Evolutionary conservation across 495 filamentous ascomycete species (phyloP), one percentile per base, ranked within the genome.

Genomic region (Xylaria flabelliformis): DNA sequence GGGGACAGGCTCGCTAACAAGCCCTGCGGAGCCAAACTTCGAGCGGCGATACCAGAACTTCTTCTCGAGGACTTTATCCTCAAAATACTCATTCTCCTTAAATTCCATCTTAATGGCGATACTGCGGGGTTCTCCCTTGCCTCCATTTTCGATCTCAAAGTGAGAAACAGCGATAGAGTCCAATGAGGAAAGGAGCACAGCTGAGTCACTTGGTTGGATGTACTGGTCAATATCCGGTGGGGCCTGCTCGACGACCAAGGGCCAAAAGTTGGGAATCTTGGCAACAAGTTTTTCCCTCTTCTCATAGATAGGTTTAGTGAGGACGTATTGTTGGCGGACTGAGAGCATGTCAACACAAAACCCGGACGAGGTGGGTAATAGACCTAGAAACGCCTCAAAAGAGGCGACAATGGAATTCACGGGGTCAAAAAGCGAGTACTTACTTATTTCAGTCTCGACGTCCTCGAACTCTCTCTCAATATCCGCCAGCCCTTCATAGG

Each of bases 191-290:
- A 90, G 84, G 46, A 98, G 85, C 34, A 92, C 79, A 3, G 82
- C 85, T 15, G 91, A 90, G 83, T 98, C 95, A 39, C 86, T 85
- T 24, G 93, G 90, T 71, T 92, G 91, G 76, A 97, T 93, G 82
- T 88, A 92, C 79, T 93, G 91, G 81, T 97, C 94, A 73, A 97
- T 88, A 65, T 97, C 91, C 36, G 85, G 85, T 2, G 94, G 93
- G 6, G 93, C 90, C 81, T 94, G 91, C 78, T 95, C 91, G 77
- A 97, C 84, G 53, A 97, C 93, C 71, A 95, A 85, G 39, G 91
- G 84, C 95, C 95, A 98, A 89, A 97, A 98, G 84, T 93, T 88
- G 41, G 85, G 84, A 77, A 97, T 94, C 75, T 88, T 82, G 67
- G 86, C 80, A 70, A 93, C 86, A 69, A 92, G 79, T 76, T 87